phyloP scores from a whole-genome alignment of 768 basidiomycete species.

The Multifurca ochricompacta region DNA sequence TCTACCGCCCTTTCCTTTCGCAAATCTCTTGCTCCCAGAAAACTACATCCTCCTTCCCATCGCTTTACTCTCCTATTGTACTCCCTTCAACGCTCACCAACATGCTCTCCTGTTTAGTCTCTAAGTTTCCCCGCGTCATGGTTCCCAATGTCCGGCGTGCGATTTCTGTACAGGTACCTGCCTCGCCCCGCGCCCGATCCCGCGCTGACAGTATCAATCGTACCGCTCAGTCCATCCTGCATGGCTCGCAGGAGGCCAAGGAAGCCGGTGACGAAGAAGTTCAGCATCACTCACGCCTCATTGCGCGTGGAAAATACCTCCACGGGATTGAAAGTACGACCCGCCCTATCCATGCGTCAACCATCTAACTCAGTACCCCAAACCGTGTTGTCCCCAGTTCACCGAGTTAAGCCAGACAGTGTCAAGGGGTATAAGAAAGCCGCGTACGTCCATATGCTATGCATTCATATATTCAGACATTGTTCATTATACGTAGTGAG shows the following conservation, averaged over 20 bases:
- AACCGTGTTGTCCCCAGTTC: constrained; percentile 42
- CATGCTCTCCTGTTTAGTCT: constrained; percentile 24
- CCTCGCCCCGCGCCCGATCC: constrained; percentile 15
- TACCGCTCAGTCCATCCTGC: constrained; percentile 62
- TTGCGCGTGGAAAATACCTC: constrained; percentile 91
- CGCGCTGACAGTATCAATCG: constrained; percentile 22
- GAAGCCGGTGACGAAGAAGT: constrained; percentile 67
- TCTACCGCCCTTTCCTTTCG: not conserved
- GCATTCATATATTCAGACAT: constrained; percentile 1
- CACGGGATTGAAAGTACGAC: constrained; percentile 80
- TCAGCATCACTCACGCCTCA: constrained; percentile 78
- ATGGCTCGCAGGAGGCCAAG: constrained; percentile 91
- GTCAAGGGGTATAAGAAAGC: constrained; percentile 80
- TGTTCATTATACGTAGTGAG: constrained; percentile 42
- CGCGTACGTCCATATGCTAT: constrained; percentile 46
- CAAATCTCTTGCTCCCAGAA: not conserved
- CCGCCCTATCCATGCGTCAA: not conserved
- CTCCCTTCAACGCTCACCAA: not conserved
- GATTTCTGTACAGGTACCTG: constrained; percentile 30
- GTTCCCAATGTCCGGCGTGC: constrained; percentile 20
- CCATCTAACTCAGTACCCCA: not conserved
- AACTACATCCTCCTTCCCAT: too few species aligned
- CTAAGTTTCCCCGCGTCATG: constrained; percentile 18
- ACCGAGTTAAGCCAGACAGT: constrained; percentile 77
- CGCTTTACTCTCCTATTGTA: not conserved